Evolutionary conservation across 495 filamentous ascomycete species (phyloP).

Genomic region (Penicillium cosmopolitanum): DNA sequence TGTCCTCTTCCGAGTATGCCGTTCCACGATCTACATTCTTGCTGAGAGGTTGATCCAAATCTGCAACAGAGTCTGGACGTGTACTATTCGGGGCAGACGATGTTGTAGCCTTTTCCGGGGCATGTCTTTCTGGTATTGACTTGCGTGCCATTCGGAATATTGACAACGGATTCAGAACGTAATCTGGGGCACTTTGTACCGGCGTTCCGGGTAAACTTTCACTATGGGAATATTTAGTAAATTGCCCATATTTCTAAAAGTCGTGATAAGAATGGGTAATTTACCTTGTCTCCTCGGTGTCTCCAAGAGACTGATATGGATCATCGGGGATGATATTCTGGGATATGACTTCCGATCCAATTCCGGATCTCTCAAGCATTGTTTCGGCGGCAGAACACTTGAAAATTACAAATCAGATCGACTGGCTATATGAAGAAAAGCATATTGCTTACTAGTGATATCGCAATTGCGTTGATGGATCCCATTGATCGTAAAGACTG

Average conservation of each 20-base stretch:
- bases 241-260: not conserved
- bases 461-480: slow-evolving; percentile 26
- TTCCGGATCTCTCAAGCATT: slow-evolving; percentile 34
- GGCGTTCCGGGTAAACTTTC: slow-evolving; percentile 26
- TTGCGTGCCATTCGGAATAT: slow-evolving; percentile 40
- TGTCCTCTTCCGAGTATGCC: not conserved
- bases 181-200: slow-evolving; percentile 35
- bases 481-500: slow-evolving; percentile 30
- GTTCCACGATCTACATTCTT: not conserved
- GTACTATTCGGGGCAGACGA: slow-evolving; percentile 27
- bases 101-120: slow-evolving; percentile 29
- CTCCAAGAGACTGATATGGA: slow-evolving; percentile 29
- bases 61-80: slow-evolving; percentile 9
- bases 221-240: slow-evolving; percentile 8
- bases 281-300: slow-evolving; percentile 22
- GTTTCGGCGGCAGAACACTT: slow-evolving; percentile 33
- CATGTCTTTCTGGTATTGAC: slow-evolving; percentile 36
- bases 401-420: too few species aligned
- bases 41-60: slow-evolving; percentile 6
- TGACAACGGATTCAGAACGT: slow-evolving; percentile 36
- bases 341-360: slow-evolving; percentile 30
- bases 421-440: too few species aligned
- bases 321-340: slow-evolving; percentile 37
- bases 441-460: slow-evolving; percentile 20
- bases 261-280: not conserved